phyloP scores from a whole-genome alignment of 805 yeast species.

The Ogataea corticis region DNA sequence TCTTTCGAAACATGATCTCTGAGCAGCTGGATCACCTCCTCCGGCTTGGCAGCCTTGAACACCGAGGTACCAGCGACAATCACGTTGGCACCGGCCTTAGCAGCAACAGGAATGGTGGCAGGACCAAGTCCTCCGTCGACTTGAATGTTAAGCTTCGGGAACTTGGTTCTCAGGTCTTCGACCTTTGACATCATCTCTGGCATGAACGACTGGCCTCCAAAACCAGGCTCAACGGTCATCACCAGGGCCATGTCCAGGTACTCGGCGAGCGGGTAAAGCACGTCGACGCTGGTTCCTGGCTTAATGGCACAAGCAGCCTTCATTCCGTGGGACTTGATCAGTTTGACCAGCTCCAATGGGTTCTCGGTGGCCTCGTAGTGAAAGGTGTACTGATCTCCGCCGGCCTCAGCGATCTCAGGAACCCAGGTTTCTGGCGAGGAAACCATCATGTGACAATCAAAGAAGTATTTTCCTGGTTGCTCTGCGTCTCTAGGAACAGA shows the following conservation, averaged over 20 bases:
- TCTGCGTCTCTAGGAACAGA: constrained; percentile 42
- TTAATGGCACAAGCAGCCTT: constrained; percentile 92
- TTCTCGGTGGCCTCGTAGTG: constrained; percentile 90
- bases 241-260: constrained; percentile 90
- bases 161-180: constrained; percentile 65
- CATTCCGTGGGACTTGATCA: constrained; percentile 80
- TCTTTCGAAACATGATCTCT: constrained; percentile 58
- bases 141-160: constrained; percentile 82
- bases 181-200: constrained; percentile 96
- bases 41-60: constrained; percentile 80
- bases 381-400: constrained; percentile 95
- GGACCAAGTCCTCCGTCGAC: constrained; percentile 96
- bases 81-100: constrained; percentile 97
- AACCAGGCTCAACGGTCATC: constrained; percentile 99
- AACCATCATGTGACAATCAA: constrained; percentile 99
- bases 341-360: constrained; percentile 69
- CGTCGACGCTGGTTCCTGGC: constrained; percentile 90
- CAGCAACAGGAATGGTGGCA: constrained; percentile 82
- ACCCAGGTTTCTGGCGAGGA: constrained; percentile 92
- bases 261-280: constrained; percentile 69
- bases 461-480: constrained; percentile 39
- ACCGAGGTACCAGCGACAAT: constrained; percentile 97
- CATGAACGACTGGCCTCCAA: constrained; percentile 98
- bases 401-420: constrained; percentile 84
- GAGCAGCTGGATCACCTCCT: constrained; percentile 67